Evolutionary conservation across 768 basidiomycete species (phyloP), one percentile per base, ranked within the genome.

Genomic region (Lactarius vividus): DNA sequence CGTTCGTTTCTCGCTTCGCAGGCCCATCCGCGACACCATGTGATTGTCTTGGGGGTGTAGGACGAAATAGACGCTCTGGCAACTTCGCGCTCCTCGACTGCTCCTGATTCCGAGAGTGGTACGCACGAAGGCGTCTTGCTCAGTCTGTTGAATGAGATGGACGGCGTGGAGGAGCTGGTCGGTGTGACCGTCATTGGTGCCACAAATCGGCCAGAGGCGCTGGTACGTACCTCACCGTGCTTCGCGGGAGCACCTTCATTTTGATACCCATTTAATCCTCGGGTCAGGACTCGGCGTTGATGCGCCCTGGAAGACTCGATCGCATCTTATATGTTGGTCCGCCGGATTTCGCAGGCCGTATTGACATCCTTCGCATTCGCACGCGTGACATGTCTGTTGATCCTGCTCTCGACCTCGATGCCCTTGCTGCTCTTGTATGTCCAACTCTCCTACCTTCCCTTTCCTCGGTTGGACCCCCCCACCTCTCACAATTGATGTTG

Each of bases 11-110:
- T 63, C 37, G 11, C 31, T 31, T 49, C 23, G 28, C 62, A 29
- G 5, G 54, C 31, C 15, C 44, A 37, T 23, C 63, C 52, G 20
- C 42, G 39, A 10, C 18, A 2, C 42, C 44, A 64, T 44, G 33
- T 29, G 35, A 42, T 70, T 33, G 15, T n/a, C 44, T n/a, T n/a
- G 20, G 2, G 49, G 18, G 52, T 20, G 16, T 72, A 98, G 96
- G 97, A 99, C 73, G 97, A 99, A 75, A 92, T 99, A 60, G 97
- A 99, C 73, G 95, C 96, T 0, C 82, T 99, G 1, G 96, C 92
- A 2, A 85, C 87, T 0, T 88, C 93, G 0, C 85, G 97, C 37
- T 80, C 78, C 0, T 82, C 84, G 23, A 13, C 23, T 23, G 23
- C 2, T 2, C 84, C 86, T 54, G 20, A 31, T 35, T 74, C 73